phyloP scores from a whole-genome alignment of 129 eudicot species.

The Flaveria trinervia region DNA sequence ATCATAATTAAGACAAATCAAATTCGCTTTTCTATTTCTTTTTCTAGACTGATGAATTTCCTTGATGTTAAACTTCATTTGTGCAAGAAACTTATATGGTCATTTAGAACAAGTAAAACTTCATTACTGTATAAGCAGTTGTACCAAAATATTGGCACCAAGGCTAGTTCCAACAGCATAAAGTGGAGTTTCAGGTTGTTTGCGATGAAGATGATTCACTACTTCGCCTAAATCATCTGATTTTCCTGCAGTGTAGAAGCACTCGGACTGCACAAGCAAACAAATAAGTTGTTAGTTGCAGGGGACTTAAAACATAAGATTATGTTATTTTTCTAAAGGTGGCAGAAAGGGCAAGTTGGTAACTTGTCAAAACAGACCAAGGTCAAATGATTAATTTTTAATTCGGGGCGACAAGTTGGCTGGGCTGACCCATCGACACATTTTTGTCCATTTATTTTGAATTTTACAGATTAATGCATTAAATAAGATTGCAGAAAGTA shows the following conservation, averaged over 20 bases:
- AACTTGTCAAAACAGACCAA: neutral
- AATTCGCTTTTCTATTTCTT: neutral
- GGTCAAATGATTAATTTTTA: neutral
- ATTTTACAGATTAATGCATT: neutral
- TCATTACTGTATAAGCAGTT: neutral
- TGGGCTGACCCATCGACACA: neutral
- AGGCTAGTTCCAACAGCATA: conserved; percentile 92
- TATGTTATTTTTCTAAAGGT: neutral
- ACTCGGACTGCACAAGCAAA: conserved; percentile 66
- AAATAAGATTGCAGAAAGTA: neutral
- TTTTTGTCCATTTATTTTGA: neutral
- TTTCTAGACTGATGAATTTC: neutral
- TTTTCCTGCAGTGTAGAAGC: conserved; percentile 91
- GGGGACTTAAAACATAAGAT: conserved; percentile 9
- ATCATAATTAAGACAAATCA: neutral
- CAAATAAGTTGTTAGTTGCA: neutral
- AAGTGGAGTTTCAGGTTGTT: conserved; percentile 67
- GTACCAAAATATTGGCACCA: conserved; percentile 97
- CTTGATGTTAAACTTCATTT: neutral
- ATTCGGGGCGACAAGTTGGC: neutral
- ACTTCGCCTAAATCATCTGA: conserved; percentile 83
- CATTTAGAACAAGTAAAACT: neutral
- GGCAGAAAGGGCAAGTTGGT: neutral
- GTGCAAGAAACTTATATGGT: neutral
- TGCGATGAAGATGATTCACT: conserved; percentile 60